A percentile compares a stretch with the other conserved stretches of the same genome.
phyloP scores from a whole-genome alignment of 1,284 basidiomycete species.

The Neotropicomus parvogracilis region DNA sequence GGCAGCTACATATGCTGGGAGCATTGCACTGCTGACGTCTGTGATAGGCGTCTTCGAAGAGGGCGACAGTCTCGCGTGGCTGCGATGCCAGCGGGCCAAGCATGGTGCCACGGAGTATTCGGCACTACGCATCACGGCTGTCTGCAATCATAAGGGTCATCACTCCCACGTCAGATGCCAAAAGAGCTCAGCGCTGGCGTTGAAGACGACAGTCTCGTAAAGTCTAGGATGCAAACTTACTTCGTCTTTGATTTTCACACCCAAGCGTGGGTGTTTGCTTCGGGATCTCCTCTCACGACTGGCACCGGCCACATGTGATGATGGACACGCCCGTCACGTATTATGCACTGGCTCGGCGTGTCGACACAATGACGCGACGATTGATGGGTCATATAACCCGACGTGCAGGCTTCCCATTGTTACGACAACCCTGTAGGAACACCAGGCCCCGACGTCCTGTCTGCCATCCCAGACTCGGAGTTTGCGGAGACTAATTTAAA shows the following conservation, averaged over 20 bases:
- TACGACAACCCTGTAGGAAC: too few species aligned
- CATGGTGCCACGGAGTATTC: not conserved
- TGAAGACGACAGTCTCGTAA: not conserved
- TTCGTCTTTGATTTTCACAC: not conserved
- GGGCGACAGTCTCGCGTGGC: not conserved
- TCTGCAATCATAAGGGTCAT: not conserved
- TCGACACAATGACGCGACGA: too few species aligned
- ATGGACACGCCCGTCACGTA: too few species aligned
- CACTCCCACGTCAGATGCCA: conserved; percentile 3
- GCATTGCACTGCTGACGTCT: not conserved
- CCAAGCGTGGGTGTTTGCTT: not conserved
- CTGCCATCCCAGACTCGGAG: too few species aligned
- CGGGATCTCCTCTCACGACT: not conserved
- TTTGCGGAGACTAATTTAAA: too few species aligned
- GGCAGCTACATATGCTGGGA: not conserved
- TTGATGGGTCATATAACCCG: too few species aligned
- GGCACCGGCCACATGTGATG: not conserved
- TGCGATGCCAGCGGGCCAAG: too few species aligned
- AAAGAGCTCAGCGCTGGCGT: not conserved
- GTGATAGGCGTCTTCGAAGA: conserved; percentile 6
- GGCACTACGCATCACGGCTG: too few species aligned
- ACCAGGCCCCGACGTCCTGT: too few species aligned
- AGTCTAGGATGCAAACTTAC: not conserved
- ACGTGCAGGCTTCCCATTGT: too few species aligned
- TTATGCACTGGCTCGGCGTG: too few species aligned